phyloP scores from a whole-genome alignment of 1,284 basidiomycete species.

The Bothia castanella region DNA sequence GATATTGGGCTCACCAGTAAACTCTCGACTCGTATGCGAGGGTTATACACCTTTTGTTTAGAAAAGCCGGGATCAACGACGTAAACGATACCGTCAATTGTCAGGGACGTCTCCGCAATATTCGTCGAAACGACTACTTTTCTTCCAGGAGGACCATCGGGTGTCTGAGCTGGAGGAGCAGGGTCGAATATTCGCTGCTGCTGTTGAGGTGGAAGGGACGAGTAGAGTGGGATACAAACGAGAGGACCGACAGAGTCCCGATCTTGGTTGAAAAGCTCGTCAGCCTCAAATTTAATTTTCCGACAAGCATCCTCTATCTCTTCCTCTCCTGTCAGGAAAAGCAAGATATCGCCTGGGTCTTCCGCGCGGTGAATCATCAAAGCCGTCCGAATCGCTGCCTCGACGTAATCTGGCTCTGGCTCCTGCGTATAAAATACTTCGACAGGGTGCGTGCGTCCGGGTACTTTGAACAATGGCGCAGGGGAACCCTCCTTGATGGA shows the following conservation, averaged over 20 bases:
- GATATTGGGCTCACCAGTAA: slow-evolving; percentile 93
- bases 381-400: slow-evolving; percentile 95
- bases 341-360: slow-evolving; percentile 86
- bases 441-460: slow-evolving; percentile 94
- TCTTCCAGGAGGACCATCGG: slow-evolving; percentile 78
- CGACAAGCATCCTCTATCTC: slow-evolving; percentile 97
- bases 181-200: slow-evolving; percentile 95
- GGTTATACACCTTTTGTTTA: slow-evolving; percentile 97
- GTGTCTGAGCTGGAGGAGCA: slow-evolving; percentile 60
- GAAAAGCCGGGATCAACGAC: slow-evolving; percentile 98
- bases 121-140: slow-evolving; percentile 97
- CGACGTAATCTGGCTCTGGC: slow-evolving; percentile 95
- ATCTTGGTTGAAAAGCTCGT: slow-evolving; percentile 69
- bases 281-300: slow-evolving; percentile 88
- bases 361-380: slow-evolving; percentile 98
- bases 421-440: slow-evolving; percentile 96
- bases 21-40: slow-evolving; percentile 93
- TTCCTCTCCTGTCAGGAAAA: slow-evolving; percentile 97
- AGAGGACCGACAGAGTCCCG: slow-evolving; percentile 82
- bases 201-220: slow-evolving; percentile 87
- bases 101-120: slow-evolving; percentile 96
- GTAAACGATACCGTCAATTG: slow-evolving; percentile 98
- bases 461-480: slow-evolving; percentile 93
- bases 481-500: slow-evolving; percentile 49
- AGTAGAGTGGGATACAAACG: slow-evolving; percentile 89